phyloP scores from a whole-genome alignment of 352 stramenopile genomes.

The Phytopythium boreale region DNA sequence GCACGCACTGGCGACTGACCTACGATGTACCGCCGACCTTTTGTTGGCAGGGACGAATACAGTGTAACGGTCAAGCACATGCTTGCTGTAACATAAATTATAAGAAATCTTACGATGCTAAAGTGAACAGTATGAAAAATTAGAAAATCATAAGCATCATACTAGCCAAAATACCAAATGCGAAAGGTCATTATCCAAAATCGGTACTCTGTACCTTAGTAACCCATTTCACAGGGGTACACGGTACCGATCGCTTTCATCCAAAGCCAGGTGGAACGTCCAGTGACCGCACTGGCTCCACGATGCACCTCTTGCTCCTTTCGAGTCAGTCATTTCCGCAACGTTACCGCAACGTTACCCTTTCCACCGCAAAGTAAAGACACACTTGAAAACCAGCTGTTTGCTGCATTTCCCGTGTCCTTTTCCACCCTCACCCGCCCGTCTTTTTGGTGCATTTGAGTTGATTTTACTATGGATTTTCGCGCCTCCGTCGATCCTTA shows the following conservation, averaged over 20 bases:
- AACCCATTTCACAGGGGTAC: background rate
- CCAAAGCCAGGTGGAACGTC: background rate
- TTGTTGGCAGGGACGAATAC: background rate
- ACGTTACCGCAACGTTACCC: background rate
- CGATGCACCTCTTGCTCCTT: background rate
- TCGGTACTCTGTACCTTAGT: background rate
- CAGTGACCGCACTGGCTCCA: background rate
- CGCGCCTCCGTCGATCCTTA: too few species aligned
- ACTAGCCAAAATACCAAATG: too few species aligned
- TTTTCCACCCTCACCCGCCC: background rate
- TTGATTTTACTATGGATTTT: background rate
- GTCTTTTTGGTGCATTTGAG: background rate
- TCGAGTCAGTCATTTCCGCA: background rate
- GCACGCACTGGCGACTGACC: too few species aligned
- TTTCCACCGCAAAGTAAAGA: background rate
- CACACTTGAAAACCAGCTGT: background rate
- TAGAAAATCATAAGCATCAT: too few species aligned
- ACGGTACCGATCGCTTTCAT: background rate
- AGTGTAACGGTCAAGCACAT: too few species aligned
- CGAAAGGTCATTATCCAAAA: background rate
- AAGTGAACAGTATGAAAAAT: too few species aligned
- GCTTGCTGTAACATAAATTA: too few species aligned
- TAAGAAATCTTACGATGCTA: too few species aligned
- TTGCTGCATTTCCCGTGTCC: background rate
- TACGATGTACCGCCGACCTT: background rate